Base-by-base conservation (phyloP, 2,329 filamentous ascomycete genomes). In the Neonectria magnoliae region DNA sequence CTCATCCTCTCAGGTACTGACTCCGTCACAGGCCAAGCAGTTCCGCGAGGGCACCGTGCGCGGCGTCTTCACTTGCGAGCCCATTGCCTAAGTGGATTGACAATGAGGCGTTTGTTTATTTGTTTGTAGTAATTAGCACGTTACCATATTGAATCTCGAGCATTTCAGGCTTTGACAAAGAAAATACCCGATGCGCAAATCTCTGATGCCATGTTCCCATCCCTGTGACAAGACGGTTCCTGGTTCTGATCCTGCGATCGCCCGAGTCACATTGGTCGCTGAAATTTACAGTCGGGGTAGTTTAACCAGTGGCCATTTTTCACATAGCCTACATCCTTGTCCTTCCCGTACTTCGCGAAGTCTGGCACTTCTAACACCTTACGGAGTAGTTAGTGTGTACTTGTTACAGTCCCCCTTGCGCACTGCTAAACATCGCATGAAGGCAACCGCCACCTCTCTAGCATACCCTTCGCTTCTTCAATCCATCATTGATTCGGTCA, bases 11-110 rank as follows among this genome's bases (percentile, higher is more conserved):
- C 25, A 11, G 38, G 67, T 73, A 68, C 73, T 57, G 42, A 41
- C 31, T 20, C 14, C 11, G 38, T 27, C 18, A 4, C 45, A 76
- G 75, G 67, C 66, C 54, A 53, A 60, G 48, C 69, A 77, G 62
- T 77, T 73, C 64, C 36, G 65, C 13, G 56, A 69, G 8, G 74
- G 74, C 58, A 69, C 63, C 8, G 73, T 77, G 50, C 71, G 71
- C 18, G 65, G 73, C 33, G 69, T 71, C 7, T 77, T 77, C 61
- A 76, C 73, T 20, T 77, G 75, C 66, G 66, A 61, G 2, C 74
- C 75, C 18, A 68, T 75, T 62, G 71, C 66, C 60, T 75, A 73
- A 71, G 65, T 57, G 53, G 59, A 29, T 10, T 20, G 27, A 18
- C 11, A 33, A 20, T 20, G 10, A 22, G n/a, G 48, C 48, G 48